A percentile compares a stretch with the other conserved stretches of the same genome.
These are phyloP conservation scores for Anthracocystis panici-leucophaei DNA, from an alignment of 1,284 basidiomycete genomes.

Conservation along the genomic window DNA sequence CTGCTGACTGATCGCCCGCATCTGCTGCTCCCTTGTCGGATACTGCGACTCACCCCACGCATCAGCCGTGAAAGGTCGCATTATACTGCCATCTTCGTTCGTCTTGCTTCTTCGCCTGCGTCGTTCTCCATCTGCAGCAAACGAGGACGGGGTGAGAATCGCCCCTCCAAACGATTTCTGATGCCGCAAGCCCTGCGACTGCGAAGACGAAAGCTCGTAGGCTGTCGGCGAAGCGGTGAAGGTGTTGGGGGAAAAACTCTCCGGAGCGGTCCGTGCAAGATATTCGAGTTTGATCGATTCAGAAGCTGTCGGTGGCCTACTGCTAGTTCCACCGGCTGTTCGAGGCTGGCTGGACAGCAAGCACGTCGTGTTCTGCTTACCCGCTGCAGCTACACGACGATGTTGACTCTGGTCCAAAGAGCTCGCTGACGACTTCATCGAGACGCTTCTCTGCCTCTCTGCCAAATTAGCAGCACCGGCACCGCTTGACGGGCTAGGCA, in stretches of 20 bases:
- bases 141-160: slow-evolving; percentile 32
- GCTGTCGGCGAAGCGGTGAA: background rate
- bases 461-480: background rate
- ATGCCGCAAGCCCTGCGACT: slow-evolving; percentile 11
- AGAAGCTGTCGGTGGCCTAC: slow-evolving; percentile 42
- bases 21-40: slow-evolving; percentile 20
- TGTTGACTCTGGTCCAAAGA: slow-evolving; percentile 15
- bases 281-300: slow-evolving; percentile 53
- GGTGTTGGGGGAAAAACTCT: background rate
- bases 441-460: slow-evolving; percentile 21
- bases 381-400: background rate
- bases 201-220: background rate
- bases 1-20: slow-evolving; percentile 23
- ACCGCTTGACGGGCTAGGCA: background rate
- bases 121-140: slow-evolving; percentile 27
- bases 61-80: slow-evolving; percentile 47
- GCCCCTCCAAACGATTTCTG: slow-evolving; percentile 24
- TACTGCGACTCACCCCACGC: slow-evolving; percentile 42
- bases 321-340: slow-evolving; percentile 10
- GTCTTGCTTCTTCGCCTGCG: slow-evolving; percentile 37
- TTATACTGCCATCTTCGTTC: slow-evolving; percentile 14
- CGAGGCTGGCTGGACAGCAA: slow-evolving; percentile 21
- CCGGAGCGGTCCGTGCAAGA: slow-evolving; percentile 23
- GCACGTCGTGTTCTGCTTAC: slow-evolving; percentile 2
- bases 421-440: slow-evolving; percentile 19